Evolutionary conservation across 1,284 basidiomycete species (phyloP).

Genomic region (Sanghuangporus baumii): DNA sequence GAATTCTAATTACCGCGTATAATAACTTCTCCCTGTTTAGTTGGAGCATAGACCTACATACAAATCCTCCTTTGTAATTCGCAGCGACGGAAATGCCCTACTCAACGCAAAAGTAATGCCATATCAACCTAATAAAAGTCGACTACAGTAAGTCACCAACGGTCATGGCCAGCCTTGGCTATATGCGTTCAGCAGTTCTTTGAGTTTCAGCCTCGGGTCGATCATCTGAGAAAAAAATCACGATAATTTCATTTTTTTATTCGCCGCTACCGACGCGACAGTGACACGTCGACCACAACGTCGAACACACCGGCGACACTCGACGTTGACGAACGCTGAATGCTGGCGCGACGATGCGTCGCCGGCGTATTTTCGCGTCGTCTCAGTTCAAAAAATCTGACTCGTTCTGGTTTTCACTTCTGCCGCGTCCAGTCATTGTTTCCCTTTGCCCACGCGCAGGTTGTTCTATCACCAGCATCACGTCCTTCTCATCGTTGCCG

Average conservation of each 20-base stretch:
- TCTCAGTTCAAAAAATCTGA: background rate
- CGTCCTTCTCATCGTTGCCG: constrained; percentile 4
- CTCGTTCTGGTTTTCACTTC: constrained; percentile 3
- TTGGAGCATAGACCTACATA: no score
- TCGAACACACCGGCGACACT: background rate
- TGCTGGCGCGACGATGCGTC: constrained; percentile 12
- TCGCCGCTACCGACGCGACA: constrained; percentile 1
- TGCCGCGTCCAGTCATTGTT: constrained; percentile 16
- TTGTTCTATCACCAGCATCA: constrained; percentile 6
- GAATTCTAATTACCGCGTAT: no score
- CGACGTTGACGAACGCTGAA: constrained; percentile 7
- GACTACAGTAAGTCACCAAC: background rate
- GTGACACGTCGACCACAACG: background rate
- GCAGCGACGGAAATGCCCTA: no score
- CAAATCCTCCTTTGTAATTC: no score
- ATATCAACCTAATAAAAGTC: background rate
- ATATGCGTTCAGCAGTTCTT: background rate
- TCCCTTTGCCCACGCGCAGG: constrained; percentile 13
- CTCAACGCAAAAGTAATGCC: background rate
- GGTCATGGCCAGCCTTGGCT: background rate
- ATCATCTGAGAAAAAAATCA: background rate
- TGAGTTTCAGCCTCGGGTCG: background rate
- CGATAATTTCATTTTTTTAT: background rate
- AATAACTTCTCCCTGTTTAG: no score
- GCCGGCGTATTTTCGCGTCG: constrained; percentile 2